A percentile compares a stretch with the other conserved stretches of the same genome.
Conservation (phyloP, 352 stramenopile genomes). For the Thalassiosira livingstoniorum region DNA sequence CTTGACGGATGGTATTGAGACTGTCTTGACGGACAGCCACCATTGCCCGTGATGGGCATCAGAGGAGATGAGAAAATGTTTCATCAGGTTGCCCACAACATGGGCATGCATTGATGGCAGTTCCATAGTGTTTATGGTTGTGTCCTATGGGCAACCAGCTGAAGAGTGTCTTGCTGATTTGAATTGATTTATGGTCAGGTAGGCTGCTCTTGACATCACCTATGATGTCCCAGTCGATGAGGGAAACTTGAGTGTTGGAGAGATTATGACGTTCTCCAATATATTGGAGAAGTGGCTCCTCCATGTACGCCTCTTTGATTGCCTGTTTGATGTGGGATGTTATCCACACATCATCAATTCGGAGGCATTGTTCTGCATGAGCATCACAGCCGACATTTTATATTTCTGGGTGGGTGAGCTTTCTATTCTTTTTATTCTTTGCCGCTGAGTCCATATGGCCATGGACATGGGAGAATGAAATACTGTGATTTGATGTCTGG, state of each 20-base stretch:
- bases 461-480: background rate
- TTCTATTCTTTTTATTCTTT: no score
- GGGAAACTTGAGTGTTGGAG: background rate
- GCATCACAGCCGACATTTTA: no score
- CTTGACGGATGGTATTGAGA: no score
- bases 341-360: slow-evolving; percentile 14
- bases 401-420: no score
- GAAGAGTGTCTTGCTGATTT: slow-evolving; percentile 28
- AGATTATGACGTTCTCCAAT: slow-evolving; percentile 5
- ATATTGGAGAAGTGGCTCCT: background rate
- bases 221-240: slow-evolving; percentile 20
- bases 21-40: no score
- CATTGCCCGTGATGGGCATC: no score
- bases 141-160: slow-evolving; percentile 17
- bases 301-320: background rate
- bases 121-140: slow-evolving; percentile 19
- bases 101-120: slow-evolving; percentile 12
- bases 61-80: slow-evolving; percentile 18
- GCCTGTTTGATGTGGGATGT: slow-evolving; percentile 6
- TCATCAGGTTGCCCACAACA: slow-evolving; percentile 12
- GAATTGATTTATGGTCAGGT: background rate
- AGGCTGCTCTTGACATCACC: background rate
- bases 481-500: background rate
- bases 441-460: background rate
- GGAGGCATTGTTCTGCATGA: no score